Base-by-base conservation (phyloP, 179 eudicot species). In the Corrigiola litoralis region DNA sequence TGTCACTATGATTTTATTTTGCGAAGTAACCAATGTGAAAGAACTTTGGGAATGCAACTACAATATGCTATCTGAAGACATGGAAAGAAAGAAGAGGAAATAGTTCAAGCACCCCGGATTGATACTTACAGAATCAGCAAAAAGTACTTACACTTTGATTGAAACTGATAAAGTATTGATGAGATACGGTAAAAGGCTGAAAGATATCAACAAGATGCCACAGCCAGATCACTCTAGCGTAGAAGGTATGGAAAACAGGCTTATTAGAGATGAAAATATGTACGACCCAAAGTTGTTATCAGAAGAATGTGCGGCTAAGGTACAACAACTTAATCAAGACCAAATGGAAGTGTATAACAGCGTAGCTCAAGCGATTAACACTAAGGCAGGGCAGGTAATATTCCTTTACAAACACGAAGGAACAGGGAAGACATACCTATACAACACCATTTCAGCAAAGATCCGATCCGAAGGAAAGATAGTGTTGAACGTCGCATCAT, bases 401-500 rank as follows among this genome's bases (percentile, higher is more conserved):
- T 53, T 53, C 12, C n/a, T 54, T 3, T 38, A 52, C 7, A 61
- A 52, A 3, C 37, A 32, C 6, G 70, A 46, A 3, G 75, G 70
- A 8, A 57, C 47, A 0, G 65, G 70, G 1, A 72, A 72, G 5
- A 64, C 70, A 2, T 65, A 24, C 7, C 4, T 65, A 1, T 57
- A 53, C 12, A 46, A 5, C 0, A 34, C 66, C 0, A 17, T 47
- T 3, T 38, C 25, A 2, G 16, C 32, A 13, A 50, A 32, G 18
- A 18, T 65, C 16, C 11, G 46, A 16, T 9, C 24, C 0, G 13
- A 55, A 1, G 29, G 6, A 0, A 53, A 42, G 4, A 66, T 66
- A 0, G 62, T 42, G 1, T 9, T 59, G 0, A 8, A 3, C 9
- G 34, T 72, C 6, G 63, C 50, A 17, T 61, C 63, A 0, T 60